phyloP scores from a whole-genome alignment of 352 stramenopile species.

The Phytophthora pinifolia region DNA sequence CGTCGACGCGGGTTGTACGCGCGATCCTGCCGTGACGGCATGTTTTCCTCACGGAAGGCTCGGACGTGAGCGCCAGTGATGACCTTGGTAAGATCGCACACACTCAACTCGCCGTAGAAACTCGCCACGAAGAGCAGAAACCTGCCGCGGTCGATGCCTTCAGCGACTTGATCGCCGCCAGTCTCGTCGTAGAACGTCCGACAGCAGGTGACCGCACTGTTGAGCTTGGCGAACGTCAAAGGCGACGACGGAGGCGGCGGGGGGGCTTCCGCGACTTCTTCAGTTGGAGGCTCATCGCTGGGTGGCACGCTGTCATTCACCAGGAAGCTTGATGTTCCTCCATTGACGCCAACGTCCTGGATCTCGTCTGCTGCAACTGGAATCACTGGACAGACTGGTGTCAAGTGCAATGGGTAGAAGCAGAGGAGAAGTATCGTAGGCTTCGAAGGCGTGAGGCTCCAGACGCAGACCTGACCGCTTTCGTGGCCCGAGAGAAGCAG shows the following conservation, averaged over 20 bases:
- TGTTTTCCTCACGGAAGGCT: conserved; percentile 56
- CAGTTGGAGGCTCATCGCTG: no score
- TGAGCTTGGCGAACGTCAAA: conserved; percentile 22
- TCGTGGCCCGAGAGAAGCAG: conserved; percentile 70
- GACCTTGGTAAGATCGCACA: conserved; percentile 55
- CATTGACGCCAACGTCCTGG: background rate
- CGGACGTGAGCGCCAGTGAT: conserved; percentile 42
- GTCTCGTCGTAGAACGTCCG: conserved; percentile 66
- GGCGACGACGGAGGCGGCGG: conserved; percentile 15
- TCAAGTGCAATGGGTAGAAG: conserved; percentile 42
- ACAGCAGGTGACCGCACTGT: conserved; percentile 45
- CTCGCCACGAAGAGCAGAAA: conserved; percentile 48
- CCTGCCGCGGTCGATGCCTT: conserved; percentile 43
- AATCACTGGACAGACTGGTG: conserved; percentile 6
- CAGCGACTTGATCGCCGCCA: conserved; percentile 50
- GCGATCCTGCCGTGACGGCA: conserved; percentile 51
- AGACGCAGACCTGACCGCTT: conserved; percentile 64
- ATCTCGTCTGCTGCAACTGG: background rate
- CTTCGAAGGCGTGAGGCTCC: conserved; percentile 53
- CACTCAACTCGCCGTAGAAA: conserved; percentile 46
- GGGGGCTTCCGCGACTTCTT: background rate
- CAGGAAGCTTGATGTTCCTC: background rate
- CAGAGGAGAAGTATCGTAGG: conserved; percentile 40
- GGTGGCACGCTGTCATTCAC: no score
- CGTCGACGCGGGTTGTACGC: conserved; percentile 74